Evolutionary conservation across 371 early-diverging fungal species (phyloP).

Genomic region (Mortierella sp.): DNA sequence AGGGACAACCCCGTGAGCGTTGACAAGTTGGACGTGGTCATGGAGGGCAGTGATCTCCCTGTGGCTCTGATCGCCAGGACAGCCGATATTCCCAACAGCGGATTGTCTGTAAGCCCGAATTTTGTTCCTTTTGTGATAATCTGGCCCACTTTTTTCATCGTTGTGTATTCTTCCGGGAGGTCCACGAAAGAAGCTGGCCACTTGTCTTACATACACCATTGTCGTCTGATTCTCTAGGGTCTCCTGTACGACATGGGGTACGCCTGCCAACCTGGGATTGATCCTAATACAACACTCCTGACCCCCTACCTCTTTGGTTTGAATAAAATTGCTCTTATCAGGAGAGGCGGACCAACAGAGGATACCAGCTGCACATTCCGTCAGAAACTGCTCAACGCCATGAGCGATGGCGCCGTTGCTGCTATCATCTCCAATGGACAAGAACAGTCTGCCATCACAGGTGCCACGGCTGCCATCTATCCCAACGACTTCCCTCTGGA

Average conservation of each 20-base stretch:
- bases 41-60: conserved; percentile 22
- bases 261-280: conserved; percentile 30
- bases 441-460: conserved; percentile 23
- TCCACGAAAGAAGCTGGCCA: no score
- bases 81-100: conserved; percentile 26
- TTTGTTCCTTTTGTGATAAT: background rate
- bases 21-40: conserved; percentile 14
- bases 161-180: no score
- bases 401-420: conserved; percentile 22
- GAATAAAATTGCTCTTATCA: conserved; percentile 45
- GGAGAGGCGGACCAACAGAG: conserved; percentile 27
- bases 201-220: background rate
- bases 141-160: background rate
- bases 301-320: conserved; percentile 33
- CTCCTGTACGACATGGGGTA: conserved; percentile 49
- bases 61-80: conserved; percentile 27
- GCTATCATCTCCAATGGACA: conserved; percentile 39
- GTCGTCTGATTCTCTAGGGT: conserved; percentile 22
- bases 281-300: conserved; percentile 37
- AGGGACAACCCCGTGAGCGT: conserved; percentile 7
- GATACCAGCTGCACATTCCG: conserved; percentile 27
- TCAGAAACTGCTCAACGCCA: conserved; percentile 28
- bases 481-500: conserved; percentile 13
- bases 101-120: conserved; percentile 28
- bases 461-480: conserved; percentile 26